These are phyloP conservation scores for Petunia hybrid DNA, from an alignment of 305 asterid genomes.

Conservation along the genomic window DNA sequence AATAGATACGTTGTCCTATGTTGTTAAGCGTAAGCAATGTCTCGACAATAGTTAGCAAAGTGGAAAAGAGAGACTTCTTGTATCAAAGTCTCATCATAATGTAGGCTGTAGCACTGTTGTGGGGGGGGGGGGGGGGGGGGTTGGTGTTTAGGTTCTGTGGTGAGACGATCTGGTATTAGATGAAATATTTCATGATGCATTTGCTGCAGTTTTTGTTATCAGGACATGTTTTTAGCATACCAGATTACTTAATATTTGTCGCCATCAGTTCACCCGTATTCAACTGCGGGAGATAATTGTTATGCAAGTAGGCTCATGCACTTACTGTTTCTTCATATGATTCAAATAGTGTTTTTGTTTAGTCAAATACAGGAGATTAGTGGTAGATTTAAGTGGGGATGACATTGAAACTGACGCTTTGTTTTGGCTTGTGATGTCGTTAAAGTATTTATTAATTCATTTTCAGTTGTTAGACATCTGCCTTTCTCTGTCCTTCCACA, in stretches of 20 bases:
- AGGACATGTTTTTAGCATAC: no score
- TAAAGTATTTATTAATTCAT: background rate
- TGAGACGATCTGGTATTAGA: background rate
- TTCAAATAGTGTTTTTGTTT: background rate
- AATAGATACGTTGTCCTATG: background rate
- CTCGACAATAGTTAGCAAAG: background rate
- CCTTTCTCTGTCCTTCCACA: constrained; percentile 37
- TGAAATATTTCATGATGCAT: background rate
- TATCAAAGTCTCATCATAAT: background rate
- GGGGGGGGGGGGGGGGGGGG: background rate
- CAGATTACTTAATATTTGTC: background rate
- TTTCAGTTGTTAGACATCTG: constrained; percentile 7
- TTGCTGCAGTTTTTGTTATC: background rate
- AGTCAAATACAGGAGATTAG: background rate
- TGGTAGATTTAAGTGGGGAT: constrained; percentile 16
- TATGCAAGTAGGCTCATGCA: background rate
- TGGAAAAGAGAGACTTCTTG: constrained; percentile 1
- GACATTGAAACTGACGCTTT: background rate
- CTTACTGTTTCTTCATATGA: background rate
- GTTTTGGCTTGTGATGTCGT: constrained; percentile 1
- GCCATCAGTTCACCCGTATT: constrained; percentile 1
- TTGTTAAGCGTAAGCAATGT: constrained; percentile 11
- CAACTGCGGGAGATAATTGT: background rate
- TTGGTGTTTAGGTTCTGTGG: background rate
- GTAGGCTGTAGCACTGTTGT: background rate